Evolutionary conservation across 345 rosid species (phyloP), one percentile per base, ranked within the genome.

Genomic region (Turnera subulata): DNA sequence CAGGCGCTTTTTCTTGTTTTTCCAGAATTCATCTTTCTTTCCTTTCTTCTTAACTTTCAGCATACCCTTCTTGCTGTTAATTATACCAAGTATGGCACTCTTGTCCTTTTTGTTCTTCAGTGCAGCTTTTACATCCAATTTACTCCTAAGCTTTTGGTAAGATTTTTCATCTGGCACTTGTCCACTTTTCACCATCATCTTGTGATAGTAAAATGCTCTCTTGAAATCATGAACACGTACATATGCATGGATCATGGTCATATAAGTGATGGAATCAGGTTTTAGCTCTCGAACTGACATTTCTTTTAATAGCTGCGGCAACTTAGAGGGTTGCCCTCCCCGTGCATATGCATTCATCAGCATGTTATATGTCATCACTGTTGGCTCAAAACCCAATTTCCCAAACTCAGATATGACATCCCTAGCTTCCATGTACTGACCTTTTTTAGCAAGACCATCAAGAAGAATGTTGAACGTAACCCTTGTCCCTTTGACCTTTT

Each of bases 11-110:
- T 39, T 84, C 80, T 75, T 81, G 77, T 77, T 63, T 73, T 92
- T 89, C 96, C 98, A 92, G 67, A 92, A 84, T 66, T 84, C 95
- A 14, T 92, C 98, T 61, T 92, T 92, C 81, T 92, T 86, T 49
- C 81, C 73, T 64, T 79, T 88, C 62, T 49, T 79, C 76, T 67
- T 83, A 32, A 74, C 81, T 53, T 78, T 75, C 55, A 84, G 67
- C 55, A 78, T 60, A 18, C 96, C 95, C 75, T 76, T 72, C 68
- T 73, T 76, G 79, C 95, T 83, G 50, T 80, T 89, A 46, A 89
- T 69, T 37, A 89, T 86, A 44, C 91, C 98, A 53, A 88, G 83
- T 56, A 92, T 79, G 29, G 98, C 98, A 74, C 66, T 80, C 67
- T 56, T 81, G 65, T 89, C 95, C 54, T 68, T 81, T 71, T 53